A percentile compares a stretch with the other conserved stretches of the same genome.
phyloP scores from a whole-genome alignment of 495 filamentous ascomycete species.

The Hyaloscypha hepaticicola region DNA sequence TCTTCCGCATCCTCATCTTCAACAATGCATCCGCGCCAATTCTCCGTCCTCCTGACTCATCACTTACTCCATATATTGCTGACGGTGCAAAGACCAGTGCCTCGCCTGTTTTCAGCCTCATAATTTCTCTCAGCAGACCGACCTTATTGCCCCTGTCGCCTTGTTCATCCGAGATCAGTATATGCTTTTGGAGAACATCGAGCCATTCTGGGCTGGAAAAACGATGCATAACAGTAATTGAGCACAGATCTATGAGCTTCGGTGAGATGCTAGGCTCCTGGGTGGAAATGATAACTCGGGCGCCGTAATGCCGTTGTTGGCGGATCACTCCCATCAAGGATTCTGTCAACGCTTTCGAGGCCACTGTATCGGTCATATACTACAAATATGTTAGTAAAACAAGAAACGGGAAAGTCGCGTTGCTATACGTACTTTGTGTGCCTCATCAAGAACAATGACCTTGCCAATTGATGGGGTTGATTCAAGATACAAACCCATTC shows the following conservation, averaged over 20 bases:
- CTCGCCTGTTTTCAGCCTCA: conserved; percentile 30
- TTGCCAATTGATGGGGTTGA: conserved; percentile 39
- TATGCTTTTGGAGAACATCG: conserved; percentile 43
- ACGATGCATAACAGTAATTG: conserved; percentile 68
- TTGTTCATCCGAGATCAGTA: conserved; percentile 51
- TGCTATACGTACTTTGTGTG: conserved; percentile 33
- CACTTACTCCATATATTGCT: conserved; percentile 2
- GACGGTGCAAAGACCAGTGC: conserved; percentile 33
- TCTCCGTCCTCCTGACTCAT: background rate
- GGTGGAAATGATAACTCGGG: conserved; percentile 67
- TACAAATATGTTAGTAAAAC: conserved; percentile 22
- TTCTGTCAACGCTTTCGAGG: conserved; percentile 56
- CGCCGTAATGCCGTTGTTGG: conserved; percentile 65
- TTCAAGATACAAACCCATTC: conserved; percentile 58
- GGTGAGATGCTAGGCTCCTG: conserved; percentile 77
- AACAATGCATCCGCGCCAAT: conserved; percentile 18
- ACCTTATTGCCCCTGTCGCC: background rate
- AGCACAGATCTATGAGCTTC: conserved; percentile 65
- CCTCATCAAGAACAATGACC: conserved; percentile 42
- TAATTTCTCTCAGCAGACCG: conserved; percentile 29
- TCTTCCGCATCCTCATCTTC: conserved; percentile 30
- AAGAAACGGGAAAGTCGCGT: background rate
- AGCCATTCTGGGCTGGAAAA: conserved; percentile 73
- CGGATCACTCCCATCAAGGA: conserved; percentile 62
- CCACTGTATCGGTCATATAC: conserved; percentile 48